Conservation (phyloP, 805 yeast species). For the Lachancea kluyveri region DNA sequence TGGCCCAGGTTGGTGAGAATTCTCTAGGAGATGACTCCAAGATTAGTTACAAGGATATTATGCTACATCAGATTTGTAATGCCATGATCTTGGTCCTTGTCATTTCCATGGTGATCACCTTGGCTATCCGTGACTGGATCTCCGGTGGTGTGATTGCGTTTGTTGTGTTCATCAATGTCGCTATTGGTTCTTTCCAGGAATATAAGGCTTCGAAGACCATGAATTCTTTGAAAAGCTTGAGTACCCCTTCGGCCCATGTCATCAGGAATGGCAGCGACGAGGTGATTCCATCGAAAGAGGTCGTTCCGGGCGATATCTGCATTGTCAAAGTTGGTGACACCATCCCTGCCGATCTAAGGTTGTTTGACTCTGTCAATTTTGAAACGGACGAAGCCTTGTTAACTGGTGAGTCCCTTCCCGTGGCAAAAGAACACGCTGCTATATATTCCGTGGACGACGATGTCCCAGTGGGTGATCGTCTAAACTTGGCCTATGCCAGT, state of each 20-base stretch:
- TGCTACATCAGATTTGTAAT: constrained; percentile 80
- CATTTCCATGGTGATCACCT: constrained; percentile 81
- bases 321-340: constrained; percentile 89
- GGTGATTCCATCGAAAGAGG: constrained; percentile 68
- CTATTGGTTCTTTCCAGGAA: constrained; percentile 95
- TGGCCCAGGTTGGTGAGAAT: constrained; percentile 70
- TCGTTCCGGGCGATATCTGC: constrained; percentile 95
- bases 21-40: constrained; percentile 80
- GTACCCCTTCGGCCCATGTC: constrained; percentile 90
- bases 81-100: constrained; percentile 84
- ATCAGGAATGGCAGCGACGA: constrained; percentile 72
- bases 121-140: constrained; percentile 88
- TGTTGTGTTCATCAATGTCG: constrained; percentile 85
- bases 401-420: constrained; percentile 93
- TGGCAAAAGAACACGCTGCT: constrained; percentile 50
- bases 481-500: constrained; percentile 87
- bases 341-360: constrained; percentile 89
- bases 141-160: constrained; percentile 89
- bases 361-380: constrained; percentile 69
- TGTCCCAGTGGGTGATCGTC: constrained; percentile 60
- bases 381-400: constrained; percentile 87
- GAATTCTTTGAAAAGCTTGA: constrained; percentile 85
- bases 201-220: constrained; percentile 90
- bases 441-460: constrained; percentile 29
- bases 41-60: constrained; percentile 56